Conservation (phyloP, 108 stramenopile genomes). For the Cylindrotheca fusiformis region DNA sequence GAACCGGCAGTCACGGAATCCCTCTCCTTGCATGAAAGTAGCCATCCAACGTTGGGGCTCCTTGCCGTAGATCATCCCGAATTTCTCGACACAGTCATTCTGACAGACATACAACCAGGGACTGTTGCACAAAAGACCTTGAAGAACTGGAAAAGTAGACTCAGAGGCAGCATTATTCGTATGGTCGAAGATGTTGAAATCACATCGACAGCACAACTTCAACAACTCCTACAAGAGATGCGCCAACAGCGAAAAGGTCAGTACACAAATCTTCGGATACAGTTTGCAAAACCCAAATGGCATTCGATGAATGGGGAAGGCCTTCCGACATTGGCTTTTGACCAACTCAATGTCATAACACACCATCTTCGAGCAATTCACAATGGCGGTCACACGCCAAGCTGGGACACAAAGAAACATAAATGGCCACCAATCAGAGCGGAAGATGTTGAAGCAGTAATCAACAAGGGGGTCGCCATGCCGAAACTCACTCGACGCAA, state of each 20-base stretch:
- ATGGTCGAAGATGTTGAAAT: not conserved
- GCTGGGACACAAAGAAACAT: too few species aligned
- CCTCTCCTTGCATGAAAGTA: too few species aligned
- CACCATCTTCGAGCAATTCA: too few species aligned
- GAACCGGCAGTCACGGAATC: too few species aligned
- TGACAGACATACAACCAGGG: too few species aligned
- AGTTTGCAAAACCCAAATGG: constrained; percentile 1
- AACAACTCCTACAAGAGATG: not conserved
- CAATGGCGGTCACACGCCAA: too few species aligned
- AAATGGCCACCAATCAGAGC: not conserved
- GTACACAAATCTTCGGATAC: not conserved
- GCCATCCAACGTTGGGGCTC: too few species aligned
- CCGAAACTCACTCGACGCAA: constrained; percentile 1
- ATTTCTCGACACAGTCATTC: too few species aligned
- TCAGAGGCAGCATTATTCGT: constrained; percentile 4
- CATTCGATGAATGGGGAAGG: constrained; percentile 5
- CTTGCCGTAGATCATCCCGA: too few species aligned
- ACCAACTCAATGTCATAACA: constrained; percentile 13
- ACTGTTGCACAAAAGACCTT: too few species aligned
- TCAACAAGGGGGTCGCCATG: not conserved
- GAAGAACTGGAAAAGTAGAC: constrained; percentile 7
- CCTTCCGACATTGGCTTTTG: not conserved
- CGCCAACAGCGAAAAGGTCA: too few species aligned
- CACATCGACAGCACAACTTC: not conserved
- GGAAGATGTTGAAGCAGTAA: not conserved